phyloP scores from a whole-genome alignment of 768 basidiomycete genomes.

The Trametes cingulata region DNA sequence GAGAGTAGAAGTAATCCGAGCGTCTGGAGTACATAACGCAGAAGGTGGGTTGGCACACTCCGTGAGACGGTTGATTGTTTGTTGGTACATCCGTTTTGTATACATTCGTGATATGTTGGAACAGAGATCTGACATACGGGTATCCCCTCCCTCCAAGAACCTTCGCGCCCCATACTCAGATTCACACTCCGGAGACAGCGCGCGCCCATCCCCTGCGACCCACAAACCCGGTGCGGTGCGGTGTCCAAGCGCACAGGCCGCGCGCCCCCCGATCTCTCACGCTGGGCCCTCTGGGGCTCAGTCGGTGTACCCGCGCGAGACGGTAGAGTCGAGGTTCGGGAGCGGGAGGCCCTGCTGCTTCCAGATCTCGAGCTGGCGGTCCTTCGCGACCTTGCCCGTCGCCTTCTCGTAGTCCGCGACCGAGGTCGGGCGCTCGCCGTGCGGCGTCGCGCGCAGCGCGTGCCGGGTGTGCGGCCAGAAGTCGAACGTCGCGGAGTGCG shows the following conservation, averaged over 20 bases:
- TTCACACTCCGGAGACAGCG: background rate
- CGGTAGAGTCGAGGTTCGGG: conserved; percentile 31
- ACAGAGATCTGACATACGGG: too few relatives aligned
- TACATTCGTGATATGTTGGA: background rate
- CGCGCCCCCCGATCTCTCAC: background rate
- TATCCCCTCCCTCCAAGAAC: background rate
- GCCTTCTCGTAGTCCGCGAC: conserved; percentile 67
- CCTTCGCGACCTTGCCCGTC: conserved; percentile 69
- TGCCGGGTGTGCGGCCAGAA: conserved; percentile 79
- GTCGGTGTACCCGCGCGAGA: conserved; percentile 61
- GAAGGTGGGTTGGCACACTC: background rate
- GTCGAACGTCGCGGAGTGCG: conserved; percentile 80
- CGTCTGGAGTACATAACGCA: too few relatives aligned
- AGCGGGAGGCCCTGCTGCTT: conserved; percentile 57
- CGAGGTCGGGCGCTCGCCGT: conserved; percentile 75
- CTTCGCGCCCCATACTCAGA: background rate
- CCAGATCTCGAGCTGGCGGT: conserved; percentile 74
- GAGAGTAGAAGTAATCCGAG: too few relatives aligned
- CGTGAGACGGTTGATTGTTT: too few relatives aligned
- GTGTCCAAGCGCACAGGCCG: background rate
- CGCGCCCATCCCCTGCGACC: too few relatives aligned
- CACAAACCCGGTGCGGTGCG: too few relatives aligned
- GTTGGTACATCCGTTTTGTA: too few relatives aligned
- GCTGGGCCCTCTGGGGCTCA: conserved; percentile 34
- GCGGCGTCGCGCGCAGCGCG: conserved; percentile 79